Base-by-base conservation (phyloP, 2,329 filamentous ascomycete species). In the Venturia carpophila region DNA sequence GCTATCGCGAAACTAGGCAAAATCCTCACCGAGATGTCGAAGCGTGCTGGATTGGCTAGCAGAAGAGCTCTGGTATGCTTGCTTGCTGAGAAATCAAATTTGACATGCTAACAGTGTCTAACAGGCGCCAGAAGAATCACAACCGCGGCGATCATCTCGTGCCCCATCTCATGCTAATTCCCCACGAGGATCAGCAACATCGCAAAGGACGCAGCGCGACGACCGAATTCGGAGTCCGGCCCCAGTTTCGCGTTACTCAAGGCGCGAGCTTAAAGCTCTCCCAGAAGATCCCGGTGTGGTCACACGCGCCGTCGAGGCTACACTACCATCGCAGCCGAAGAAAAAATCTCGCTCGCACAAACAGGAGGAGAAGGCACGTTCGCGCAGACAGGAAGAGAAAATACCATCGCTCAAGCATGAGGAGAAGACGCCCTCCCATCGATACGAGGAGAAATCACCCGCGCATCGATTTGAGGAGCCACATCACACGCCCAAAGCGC, bases 11-110 rank as follows among this genome's bases (percentile, higher is more conserved):
- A 89, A 74, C 83, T 97, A 24, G 86, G 86, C 68, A 86, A 84
- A 63, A 89, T 94, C 69, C 87, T 95, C 64, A 84, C 86, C 19
- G 91, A 96, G 74, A 95, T 97, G 82, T 88, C 95, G 73, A 87
- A 86, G 73, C 87, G 90, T 71, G 92, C 92, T 56, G 91, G 89
- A 21, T 86, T 91, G 72, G 89, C 93, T 52, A 95, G 90, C 78
- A 87, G 87, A 72, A 27, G 63, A 11, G 27, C n/a, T n/a, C 34
- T 52, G 63, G 63, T 64, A 58, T 19, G 63, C 19, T 13, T 34
- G 24, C 21, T 13, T 11, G 27, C 27, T 37, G 30, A 34, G 5
- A 3, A 37, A 5, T 58, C 27, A 7, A 37, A 19, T 56, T 37
- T 7, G 4, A 37, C 6, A n/a, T 58, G 30, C 30, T 58, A 37